Conservation (phyloP, 1,284 basidiomycete species). For the Trametes polyzona region DNA sequence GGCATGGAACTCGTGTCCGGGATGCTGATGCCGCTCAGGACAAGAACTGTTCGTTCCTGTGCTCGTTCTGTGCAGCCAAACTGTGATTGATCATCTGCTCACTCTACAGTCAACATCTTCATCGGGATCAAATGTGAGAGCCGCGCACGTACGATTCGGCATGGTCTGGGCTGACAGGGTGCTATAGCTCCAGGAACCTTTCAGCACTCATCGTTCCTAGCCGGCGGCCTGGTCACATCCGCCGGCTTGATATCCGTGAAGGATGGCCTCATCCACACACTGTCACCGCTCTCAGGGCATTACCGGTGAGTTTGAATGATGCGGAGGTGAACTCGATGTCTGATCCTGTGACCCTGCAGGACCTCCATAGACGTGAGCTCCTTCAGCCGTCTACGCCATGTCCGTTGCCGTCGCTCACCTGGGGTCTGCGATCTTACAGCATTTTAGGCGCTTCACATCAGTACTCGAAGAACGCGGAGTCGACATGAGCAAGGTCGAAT, state of each 20-base stretch:
- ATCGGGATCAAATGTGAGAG: slow-evolving; percentile 66
- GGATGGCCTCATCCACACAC: slow-evolving; percentile 62
- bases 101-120: slow-evolving; percentile 61
- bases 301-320: slow-evolving; percentile 48
- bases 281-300: slow-evolving; percentile 73
- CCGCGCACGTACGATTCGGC: background rate
- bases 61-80: background rate
- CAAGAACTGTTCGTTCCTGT: slow-evolving; percentile 47
- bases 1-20: background rate
- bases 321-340: background rate
- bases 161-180: background rate
- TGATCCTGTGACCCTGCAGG: background rate
- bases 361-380: slow-evolving; percentile 19
- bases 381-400: background rate
- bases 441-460: slow-evolving; percentile 67
- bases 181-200: slow-evolving; percentile 57
- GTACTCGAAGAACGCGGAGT: slow-evolving; percentile 60
- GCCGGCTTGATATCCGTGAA: slow-evolving; percentile 73
- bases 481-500: slow-evolving; percentile 64
- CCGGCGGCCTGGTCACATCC: slow-evolving; percentile 63
- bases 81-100: background rate
- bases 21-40: slow-evolving; percentile 37
- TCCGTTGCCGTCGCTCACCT: background rate
- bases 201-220: slow-evolving; percentile 71
- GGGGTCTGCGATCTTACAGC: slow-evolving; percentile 39